Base-by-base conservation (phyloP, 2,329 filamentous ascomycete species). In the Talaromyces verruculosus region DNA sequence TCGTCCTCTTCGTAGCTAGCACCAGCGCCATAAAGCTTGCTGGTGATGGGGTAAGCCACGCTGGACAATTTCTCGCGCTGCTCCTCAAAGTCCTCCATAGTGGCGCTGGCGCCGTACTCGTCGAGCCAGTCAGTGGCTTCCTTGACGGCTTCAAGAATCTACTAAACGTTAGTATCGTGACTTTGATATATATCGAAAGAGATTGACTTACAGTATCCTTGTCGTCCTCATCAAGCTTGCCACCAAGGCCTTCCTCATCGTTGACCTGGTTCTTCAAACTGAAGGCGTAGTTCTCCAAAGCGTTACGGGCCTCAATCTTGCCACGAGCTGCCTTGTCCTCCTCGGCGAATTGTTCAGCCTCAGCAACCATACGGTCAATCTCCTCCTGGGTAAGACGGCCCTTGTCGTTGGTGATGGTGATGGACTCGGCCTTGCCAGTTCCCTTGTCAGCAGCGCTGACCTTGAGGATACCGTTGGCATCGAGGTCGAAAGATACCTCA, bases 351-450 rank as follows among this genome's bases (percentile, higher is more conserved):
- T 97, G 92, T 88, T 98, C 95, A 68, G 95, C 95, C 84, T 99
- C 95, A 73, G 90, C 89, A 70, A 99, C 93, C 95, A 99, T 99
- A 81, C 95, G 95, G 82, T 98, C 94, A 74, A 99, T 99, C 82
- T 99, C 95, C 73, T 99, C 95, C 76, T 91, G 90, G 74, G 91
- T 93, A 62, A 99, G 90, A 80, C 95, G 94, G 72, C 95, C 95
- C 89, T 98, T 98, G 84, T 99, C 95, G 84, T 99, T 98, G 84
- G 91, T 98, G 79, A 99, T 99, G 74, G 95, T 98, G 81, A 99
- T 98, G 70, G 91, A 93, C 86, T 99, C 93, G 69, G 87, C 88
- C 88, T 98, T 97, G 81, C 95, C 95, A 75, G 94, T 97, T 79
- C 93, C 95, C 90, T 98, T 98, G 83, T 99, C 95, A 76, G 91